Base-by-base conservation (phyloP, 805 yeast genomes). In the Candida ascalaphidarum region DNA sequence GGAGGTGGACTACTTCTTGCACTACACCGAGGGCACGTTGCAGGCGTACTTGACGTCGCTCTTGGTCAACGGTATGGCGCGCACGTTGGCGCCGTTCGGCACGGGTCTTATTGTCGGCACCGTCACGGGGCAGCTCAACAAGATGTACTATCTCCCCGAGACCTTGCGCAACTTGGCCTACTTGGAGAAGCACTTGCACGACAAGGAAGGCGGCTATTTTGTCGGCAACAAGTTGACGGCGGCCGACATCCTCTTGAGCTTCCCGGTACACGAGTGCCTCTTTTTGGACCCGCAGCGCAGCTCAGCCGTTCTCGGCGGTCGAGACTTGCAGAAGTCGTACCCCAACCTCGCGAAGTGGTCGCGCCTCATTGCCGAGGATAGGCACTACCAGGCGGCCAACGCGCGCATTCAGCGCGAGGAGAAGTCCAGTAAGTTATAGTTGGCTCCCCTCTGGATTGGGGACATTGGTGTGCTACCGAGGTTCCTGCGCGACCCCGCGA, bases 11-110 rank as follows among this genome's bases (percentile, higher is more conserved):
- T 77, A 68, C 44, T 74, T 54, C 36, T 49, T 72, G 23, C 73
- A 72, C 42, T 74, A 68, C 39, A 47, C 69, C n/a, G 89, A 81
- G 48, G 81, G 76, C 1, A 64, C 81, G 14, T 45, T 80, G 11
- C 76, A 71, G 45, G 72, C 74, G 4, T 51, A 60, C 7, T 46
- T 70, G 29, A 55, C 61, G 18, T 36, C 57, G 4, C 41, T 56
- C 28, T 42, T 60, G 32, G 50, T 61, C 55, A 48, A 58, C 55
- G 46, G 60, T 3, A 52, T 52, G 15, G 68, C 67, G 5, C 65
- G 58, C 33, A 39, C 50, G 4, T 38, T 57, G 5, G 62, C 71
- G 1, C 78, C 80, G 4, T 55, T 66, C 38, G 51, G 63, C 4
- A 26, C 76, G 7, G 60, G 71, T 3, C 49, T 56, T 12, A 34